Evolutionary conservation across 140 eudicot genomes (phyloP).

Genomic region (Stevia rebaudiana): DNA sequence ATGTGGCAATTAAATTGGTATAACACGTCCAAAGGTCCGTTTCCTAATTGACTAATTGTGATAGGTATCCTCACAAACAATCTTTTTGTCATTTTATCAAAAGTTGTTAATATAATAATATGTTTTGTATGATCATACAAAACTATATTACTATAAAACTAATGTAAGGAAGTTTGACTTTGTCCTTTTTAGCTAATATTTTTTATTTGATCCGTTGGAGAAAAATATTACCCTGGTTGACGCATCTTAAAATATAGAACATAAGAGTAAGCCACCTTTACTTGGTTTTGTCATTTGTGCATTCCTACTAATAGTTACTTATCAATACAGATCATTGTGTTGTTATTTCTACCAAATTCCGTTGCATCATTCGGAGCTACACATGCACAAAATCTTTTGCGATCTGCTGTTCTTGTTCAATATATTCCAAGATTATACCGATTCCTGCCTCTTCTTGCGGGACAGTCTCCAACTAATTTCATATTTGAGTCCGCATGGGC

Average conservation of each 20-base stretch:
- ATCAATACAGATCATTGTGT: constrained; percentile 58
- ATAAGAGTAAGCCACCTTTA: too few species aligned
- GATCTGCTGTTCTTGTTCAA: constrained; percentile 66
- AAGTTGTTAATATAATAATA: too few species aligned
- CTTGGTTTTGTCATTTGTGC: neutral
- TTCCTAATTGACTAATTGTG: neutral
- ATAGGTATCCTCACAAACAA: neutral
- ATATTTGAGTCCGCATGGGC: constrained; percentile 88
- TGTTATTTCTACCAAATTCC: constrained; percentile 39
- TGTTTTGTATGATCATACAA: neutral
- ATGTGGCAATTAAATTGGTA: too few species aligned
- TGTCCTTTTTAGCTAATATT: too few species aligned
- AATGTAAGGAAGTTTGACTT: too few species aligned
- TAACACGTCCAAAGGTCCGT: neutral
- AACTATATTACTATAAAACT: neutral
- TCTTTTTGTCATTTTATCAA: neutral
- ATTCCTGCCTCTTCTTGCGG: constrained; percentile 71
- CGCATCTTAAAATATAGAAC: too few species aligned
- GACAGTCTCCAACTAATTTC: constrained; percentile 64
- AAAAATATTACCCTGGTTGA: too few species aligned
- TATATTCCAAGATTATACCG: constrained; percentile 67
- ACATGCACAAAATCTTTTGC: constrained; percentile 62
- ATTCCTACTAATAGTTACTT: neutral
- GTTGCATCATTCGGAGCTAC: constrained; percentile 53
- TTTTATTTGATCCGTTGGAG: too few species aligned